Evolutionary conservation across 192 early-diverging fungal genomes (phyloP).

Genomic region (Lunasporangiospora selenospora): DNA sequence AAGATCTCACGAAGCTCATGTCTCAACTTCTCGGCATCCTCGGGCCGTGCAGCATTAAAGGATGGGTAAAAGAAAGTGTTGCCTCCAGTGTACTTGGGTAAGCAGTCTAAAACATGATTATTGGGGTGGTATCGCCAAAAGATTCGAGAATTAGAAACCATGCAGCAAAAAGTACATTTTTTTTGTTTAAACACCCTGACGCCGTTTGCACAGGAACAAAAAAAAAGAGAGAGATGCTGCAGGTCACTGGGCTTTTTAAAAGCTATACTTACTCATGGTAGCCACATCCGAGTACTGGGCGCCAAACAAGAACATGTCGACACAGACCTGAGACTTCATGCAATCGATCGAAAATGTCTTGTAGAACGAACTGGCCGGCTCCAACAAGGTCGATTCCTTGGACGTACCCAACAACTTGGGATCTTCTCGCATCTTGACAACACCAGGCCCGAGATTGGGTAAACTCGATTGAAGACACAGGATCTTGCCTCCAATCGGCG

Average conservation of each 20-base stretch:
- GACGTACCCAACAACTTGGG: conserved; percentile 86
- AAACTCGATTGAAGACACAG: conserved; percentile 82
- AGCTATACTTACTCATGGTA: conserved; percentile 71
- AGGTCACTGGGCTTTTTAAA: conserved; percentile 13
- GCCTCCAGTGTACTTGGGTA: conserved; percentile 89
- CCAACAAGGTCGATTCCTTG: conserved; percentile 85
- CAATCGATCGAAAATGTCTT: conserved; percentile 92
- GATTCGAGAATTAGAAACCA: not conserved
- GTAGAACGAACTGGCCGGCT: conserved; percentile 88
- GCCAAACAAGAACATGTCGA: conserved; percentile 91
- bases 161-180: not conserved
- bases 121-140: too few relatives aligned
- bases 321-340: conserved; percentile 85
- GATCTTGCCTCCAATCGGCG: conserved; percentile 90
- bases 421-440: conserved; percentile 85
- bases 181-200: not conserved
- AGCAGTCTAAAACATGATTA: too few relatives aligned
- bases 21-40: conserved; percentile 85
- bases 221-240: too few relatives aligned
- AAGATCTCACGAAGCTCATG: conserved; percentile 85
- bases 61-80: conserved; percentile 88
- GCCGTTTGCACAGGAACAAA: too few relatives aligned
- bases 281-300: conserved; percentile 87
- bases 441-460: conserved; percentile 83
- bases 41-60: conserved; percentile 81